Evolutionary conservation across 2,329 filamentous ascomycete genomes (phyloP), one percentile per base, ranked within the genome.

Genomic region (Fusarium sp.): DNA sequence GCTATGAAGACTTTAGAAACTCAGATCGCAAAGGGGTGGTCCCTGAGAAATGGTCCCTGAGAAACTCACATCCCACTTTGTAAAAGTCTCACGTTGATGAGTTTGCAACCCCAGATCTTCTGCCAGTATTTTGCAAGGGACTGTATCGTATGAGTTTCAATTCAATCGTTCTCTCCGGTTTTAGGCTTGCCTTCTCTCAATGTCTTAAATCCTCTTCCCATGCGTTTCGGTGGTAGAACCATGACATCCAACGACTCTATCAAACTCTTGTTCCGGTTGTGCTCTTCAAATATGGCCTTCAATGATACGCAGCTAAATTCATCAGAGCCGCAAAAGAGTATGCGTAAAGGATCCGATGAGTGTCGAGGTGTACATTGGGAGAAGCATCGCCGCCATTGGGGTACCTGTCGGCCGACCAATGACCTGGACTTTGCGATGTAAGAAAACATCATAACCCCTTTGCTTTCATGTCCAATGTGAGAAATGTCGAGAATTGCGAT

Each of bases 291-390:
- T 34, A 99, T 82, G 7, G 92, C 92, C 61, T 82, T 82, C 50
- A 99, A 83, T 2, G 94, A 93, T 53, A 87, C 87, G 74, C 91
- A 91, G 82, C 95, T 98, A 80, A 98, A 97, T 4, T 90, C 86
- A 79, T 99, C 96, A 5, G 95, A 96, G 67, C 96, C 96, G 81
- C 95, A 98, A 81, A 98, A 99, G 6, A 99, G 86, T 55, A 99
- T 94, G 34, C 90, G 87, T 33, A 99, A 84, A 5, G 93, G 92
- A 6, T 89, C 85, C 1, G 85, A 82, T 17, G 63, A 18, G 39
- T 45, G 68, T 22, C 42, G 33, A 28, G 61, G 45, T 11, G 54
- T 36, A 14, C 46, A 60, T 15, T 72, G 69, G 13, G 75, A 74
- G 18, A 72, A 62, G 46, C 55, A 60, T 63, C 56, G 73, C 20